Evolutionary conservation across 164 flowering plant genomes (phyloP).

Genomic region (Kingdonia uniflora): DNA sequence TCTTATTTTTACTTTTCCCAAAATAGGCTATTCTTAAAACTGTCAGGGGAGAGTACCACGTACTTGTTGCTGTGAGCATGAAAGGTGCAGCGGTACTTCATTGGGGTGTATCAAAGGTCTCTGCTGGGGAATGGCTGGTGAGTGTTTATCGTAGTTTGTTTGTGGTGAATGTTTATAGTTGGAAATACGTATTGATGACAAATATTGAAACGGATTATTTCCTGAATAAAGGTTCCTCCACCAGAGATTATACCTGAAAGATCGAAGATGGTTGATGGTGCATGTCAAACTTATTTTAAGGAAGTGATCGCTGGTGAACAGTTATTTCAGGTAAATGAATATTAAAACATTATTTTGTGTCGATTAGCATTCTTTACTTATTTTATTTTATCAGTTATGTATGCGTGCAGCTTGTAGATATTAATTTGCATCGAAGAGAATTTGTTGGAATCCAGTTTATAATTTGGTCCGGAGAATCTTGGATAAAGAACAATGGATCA

Average conservation of each 20-base stretch:
- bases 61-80: slow-evolving; percentile 23
- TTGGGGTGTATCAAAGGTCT: slow-evolving; percentile 33
- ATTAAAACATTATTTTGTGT: background rate
- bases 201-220: background rate
- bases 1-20: background rate
- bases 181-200: too few species aligned
- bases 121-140: slow-evolving; percentile 38
- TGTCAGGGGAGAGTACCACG: slow-evolving; percentile 17
- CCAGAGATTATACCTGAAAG: slow-evolving; percentile 31
- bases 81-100: slow-evolving; percentile 29
- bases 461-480: slow-evolving; percentile 28
- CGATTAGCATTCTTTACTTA: background rate
- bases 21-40: slow-evolving; percentile 15
- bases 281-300: slow-evolving; percentile 38
- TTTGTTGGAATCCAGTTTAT: slow-evolving; percentile 31
- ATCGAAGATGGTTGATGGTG: slow-evolving; percentile 34
- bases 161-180: too few species aligned
- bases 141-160: slow-evolving; percentile 6
- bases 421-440: slow-evolving; percentile 22
- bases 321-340: slow-evolving; percentile 24
- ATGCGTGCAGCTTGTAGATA: slow-evolving; percentile 23
- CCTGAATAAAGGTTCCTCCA: slow-evolving; percentile 25
- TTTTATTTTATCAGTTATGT: background rate
- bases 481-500: slow-evolving; percentile 37
- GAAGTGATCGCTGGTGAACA: slow-evolving; percentile 17